Base-by-base conservation (phyloP, 1,284 basidiomycete genomes). In the Ganoderma lucidum region DNA sequence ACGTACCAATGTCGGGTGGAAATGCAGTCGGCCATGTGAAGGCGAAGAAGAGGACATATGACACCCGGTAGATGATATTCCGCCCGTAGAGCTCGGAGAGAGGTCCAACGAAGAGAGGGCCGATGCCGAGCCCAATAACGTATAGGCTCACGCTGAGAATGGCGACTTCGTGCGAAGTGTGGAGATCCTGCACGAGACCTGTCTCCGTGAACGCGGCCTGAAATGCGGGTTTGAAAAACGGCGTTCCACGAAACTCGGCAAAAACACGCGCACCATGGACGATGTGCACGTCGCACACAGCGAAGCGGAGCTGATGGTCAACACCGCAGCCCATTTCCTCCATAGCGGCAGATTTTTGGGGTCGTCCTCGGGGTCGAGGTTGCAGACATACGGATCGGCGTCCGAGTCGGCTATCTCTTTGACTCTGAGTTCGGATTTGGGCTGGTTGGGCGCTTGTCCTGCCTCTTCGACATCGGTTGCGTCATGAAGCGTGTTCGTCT, bases 81-180 rank as follows among this genome's bases (percentile, higher is more conserved):
- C 86, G 79, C 1, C 87, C 87, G 56, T 85, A 83, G 55, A 89
- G 83, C 72, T 89, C 87, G 19, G 85, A 87, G 6, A 87, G 71
- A 0, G 88, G 88, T 2, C 86, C 87, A 0, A 88, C 81, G 6
- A 88, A 75, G 0, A 88, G 78, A 14, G 86, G 86, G 0, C 86
- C 86, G 12, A 80, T 53, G 68, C 87, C 87, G 14, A 88, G 80
- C 0, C 89, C 90, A 64, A 85, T 80, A 55, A 95, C 90, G 71
- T 90, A 96, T 6, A 96, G 77, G 67, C 89, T 92, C 51, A 96
- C 84, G 3, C 86, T 86, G 14, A 96, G 85, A 51, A 93, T 89
- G 2, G 91, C 83, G 15, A 95, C 90, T 71, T 89, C 87, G 41
- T 84, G 83, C 1, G 86, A 83, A 42, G 94, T 86, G 66, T 84